Evolutionary conservation across 2,329 filamentous ascomycete genomes (phyloP), one percentile per base, ranked within the genome.

Genomic region (Pseudogymnoascus sp.): DNA sequence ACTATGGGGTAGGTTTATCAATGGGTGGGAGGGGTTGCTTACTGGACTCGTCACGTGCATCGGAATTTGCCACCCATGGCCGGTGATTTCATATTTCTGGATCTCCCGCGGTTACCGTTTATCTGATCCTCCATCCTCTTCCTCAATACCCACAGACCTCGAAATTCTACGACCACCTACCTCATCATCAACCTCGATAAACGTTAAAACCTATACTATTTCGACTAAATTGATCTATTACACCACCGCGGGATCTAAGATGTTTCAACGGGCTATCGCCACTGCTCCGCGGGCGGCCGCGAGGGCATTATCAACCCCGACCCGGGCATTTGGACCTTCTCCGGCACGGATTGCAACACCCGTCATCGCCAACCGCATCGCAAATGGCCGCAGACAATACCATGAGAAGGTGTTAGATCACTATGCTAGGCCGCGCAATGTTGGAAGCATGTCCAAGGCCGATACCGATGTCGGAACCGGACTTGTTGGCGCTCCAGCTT

Each of bases 401-500:
- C 73, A 74, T 58, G 72, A 74, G 64, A 74, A 74, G 66, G 73
- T 90, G 68, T 82, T 96, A 67, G 91, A 96, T 75, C 91, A 93
- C 78, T 93, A 93, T 79, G 89, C 84, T 75, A 83, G 84, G 69
- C 89, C 89, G 28, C 85, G 89, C 67, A 92, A 92, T 79, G 89
- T 91, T 64, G 89, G 89, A 28, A 88, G 85, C 63, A 88, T 93
- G 85, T 77, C 82, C 75, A 96, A 96, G 81, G 84, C 84, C 66
- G 91, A 95, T 68, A 75, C 78, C 62, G 89, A 95, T 67, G 93
- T 97, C 65, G 93, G 93, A 68, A 96, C 93, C 16, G 93, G 93
- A 45, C 88, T 97, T 61, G 93, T 97, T 67, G 87, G 90, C 69
- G 91, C 91, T n/a, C 91, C 91, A 59, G 91, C 91, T 33, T 93